phyloP scores from a whole-genome alignment of 805 yeast genomes.

The Saturnispora serradocipensis region DNA sequence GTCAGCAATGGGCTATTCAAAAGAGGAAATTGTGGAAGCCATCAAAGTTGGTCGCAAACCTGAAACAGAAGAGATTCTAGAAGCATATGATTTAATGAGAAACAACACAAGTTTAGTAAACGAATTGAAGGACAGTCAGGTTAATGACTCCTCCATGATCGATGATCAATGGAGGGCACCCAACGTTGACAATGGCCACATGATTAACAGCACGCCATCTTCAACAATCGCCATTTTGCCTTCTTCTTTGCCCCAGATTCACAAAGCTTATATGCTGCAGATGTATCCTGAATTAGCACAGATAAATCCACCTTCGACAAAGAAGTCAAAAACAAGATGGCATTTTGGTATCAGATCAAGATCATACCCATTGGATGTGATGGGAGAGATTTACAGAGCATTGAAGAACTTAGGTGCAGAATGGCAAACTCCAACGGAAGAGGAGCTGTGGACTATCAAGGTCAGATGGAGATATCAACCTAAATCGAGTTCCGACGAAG shows the following conservation, averaged over 20 bases:
- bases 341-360: conserved; percentile 96
- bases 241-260: conserved; percentile 88
- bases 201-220: conserved; percentile 40
- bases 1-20: conserved; percentile 81
- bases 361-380: conserved; percentile 93
- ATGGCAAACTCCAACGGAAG: conserved; percentile 93
- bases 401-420: conserved; percentile 90
- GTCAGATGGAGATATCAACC: conserved; percentile 83
- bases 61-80: conserved; percentile 68
- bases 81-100: conserved; percentile 74
- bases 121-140: conserved; percentile 41
- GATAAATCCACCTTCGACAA: conserved; percentile 45
- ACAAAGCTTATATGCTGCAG: conserved; percentile 79
- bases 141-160: conserved; percentile 2
- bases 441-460: conserved; percentile 90
- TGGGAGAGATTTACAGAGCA: conserved; percentile 97
- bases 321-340: conserved; percentile 93
- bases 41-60: conserved; percentile 30
- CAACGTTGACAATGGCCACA: conserved; percentile 21
- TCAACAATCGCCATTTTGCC: conserved; percentile 90
- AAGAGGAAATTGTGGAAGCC: conserved; percentile 72
- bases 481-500: conserved; percentile 39
- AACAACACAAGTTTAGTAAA: conserved; percentile 67
- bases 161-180: conserved; percentile 26
- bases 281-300: conserved; percentile 25